phyloP scores from a whole-genome alignment of 371 early-diverging fungal genomes.

The Dichotomocladium elegans region DNA sequence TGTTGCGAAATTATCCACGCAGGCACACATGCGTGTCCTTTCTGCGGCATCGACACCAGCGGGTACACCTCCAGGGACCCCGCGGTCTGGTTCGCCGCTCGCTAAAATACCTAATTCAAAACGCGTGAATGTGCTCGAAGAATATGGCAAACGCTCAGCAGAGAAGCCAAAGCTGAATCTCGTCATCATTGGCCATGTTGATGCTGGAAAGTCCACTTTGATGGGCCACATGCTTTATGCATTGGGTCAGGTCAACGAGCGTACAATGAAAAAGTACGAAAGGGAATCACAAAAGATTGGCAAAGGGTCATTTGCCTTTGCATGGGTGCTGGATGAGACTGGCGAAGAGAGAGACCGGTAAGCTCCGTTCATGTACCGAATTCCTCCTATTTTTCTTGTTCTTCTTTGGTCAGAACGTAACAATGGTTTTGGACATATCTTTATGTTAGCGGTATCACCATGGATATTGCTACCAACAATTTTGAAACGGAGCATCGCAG shows the following conservation, averaged over 20 bases:
- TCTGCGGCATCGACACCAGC: slow-evolving; percentile 9
- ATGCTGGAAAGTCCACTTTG: slow-evolving; percentile 98
- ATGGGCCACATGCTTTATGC: slow-evolving; percentile 95
- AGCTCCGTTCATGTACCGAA: too few species aligned
- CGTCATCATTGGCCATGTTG: slow-evolving; percentile 96
- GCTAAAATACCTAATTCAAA: slow-evolving; percentile 40
- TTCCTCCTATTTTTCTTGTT: too few species aligned
- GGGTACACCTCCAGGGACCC: slow-evolving; percentile 11
- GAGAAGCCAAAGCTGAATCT: slow-evolving; percentile 77
- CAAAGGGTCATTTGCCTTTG: slow-evolving; percentile 90
- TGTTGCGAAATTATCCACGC: slow-evolving; percentile 5
- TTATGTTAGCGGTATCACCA: slow-evolving; percentile 85
- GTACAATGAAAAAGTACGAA: slow-evolving; percentile 89
- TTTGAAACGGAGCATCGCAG: slow-evolving; percentile 81
- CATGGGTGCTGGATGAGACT: slow-evolving; percentile 96
- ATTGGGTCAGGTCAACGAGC: slow-evolving; percentile 86
- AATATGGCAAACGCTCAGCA: slow-evolving; percentile 66
- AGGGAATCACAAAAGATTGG: slow-evolving; percentile 91
- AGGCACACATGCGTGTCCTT: background rate
- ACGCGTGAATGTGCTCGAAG: slow-evolving; percentile 70
- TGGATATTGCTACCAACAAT: slow-evolving; percentile 89
- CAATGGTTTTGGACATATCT: background rate
- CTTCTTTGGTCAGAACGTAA: too few species aligned
- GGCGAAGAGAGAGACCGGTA: slow-evolving; percentile 86
- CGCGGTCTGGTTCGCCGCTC: slow-evolving; percentile 30